Evolutionary conservation across 768 basidiomycete genomes (phyloP).

Genomic region (Asterophora lycoperdoides): DNA sequence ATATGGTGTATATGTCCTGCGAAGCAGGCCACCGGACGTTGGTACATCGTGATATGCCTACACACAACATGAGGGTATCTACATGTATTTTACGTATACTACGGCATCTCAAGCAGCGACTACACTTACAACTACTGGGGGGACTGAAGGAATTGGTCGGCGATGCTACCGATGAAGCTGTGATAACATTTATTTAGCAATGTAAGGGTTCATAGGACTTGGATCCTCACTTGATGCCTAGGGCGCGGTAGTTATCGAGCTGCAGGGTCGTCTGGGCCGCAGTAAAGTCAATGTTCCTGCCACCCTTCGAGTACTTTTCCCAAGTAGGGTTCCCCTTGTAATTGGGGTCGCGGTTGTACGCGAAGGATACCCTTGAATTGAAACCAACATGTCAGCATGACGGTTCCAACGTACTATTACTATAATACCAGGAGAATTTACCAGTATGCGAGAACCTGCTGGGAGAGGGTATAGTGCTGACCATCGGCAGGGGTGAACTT

Average conservation of each 20-base stretch:
- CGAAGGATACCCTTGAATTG: conserved; percentile 15
- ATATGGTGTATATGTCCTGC: too few species aligned
- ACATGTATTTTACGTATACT: too few species aligned
- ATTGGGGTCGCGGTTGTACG: conserved; percentile 13
- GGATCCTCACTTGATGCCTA: conserved; percentile 10
- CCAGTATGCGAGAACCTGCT: conserved; percentile 18
- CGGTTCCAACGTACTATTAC: neutral
- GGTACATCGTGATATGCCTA: too few species aligned
- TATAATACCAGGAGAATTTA: neutral
- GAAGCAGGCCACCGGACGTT: too few species aligned
- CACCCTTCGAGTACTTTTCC: conserved; percentile 6
- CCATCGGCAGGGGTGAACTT: conserved; percentile 15
- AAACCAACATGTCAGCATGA: neutral
- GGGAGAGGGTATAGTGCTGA: conserved; percentile 9
- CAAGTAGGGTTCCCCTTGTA: conserved; percentile 8
- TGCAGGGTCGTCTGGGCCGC: conserved; percentile 11
- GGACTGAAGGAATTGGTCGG: conserved; percentile 15
- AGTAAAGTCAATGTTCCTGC: conserved; percentile 8
- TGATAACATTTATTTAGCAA: neutral
- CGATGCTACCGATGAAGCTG: conserved; percentile 17
- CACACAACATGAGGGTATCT: too few species aligned
- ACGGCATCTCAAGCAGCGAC: neutral
- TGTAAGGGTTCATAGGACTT: neutral
- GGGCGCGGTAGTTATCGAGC: conserved; percentile 12
- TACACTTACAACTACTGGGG: neutral